phyloP scores from a whole-genome alignment of 306 rosid genomes.

The Quercus glauca region DNA sequence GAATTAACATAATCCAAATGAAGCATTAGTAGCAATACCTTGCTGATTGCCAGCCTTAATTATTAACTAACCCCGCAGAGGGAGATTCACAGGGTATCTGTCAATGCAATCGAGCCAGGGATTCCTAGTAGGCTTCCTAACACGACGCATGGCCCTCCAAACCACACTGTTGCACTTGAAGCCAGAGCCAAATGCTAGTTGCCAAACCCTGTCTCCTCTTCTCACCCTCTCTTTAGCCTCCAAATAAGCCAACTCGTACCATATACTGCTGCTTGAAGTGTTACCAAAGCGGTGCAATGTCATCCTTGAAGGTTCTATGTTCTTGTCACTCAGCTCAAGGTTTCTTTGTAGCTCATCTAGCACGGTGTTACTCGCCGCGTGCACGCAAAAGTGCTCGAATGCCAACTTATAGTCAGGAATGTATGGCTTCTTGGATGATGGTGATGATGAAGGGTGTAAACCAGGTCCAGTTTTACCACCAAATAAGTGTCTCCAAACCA shows the following conservation, averaged over 20 bases:
- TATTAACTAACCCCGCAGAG: not conserved
- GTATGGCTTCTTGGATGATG: conserved; percentile 61
- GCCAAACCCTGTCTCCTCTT: conserved; percentile 91
- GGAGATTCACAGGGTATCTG: conserved; percentile 47
- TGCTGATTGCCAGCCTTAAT: not conserved
- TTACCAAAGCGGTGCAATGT: conserved; percentile 87
- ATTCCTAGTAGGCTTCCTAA: conserved; percentile 51
- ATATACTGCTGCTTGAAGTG: conserved; percentile 93
- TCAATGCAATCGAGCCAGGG: conserved; percentile 88
- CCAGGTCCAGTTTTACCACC: conserved; percentile 32
- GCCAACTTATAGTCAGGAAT: conserved; percentile 93
- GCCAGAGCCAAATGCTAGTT: conserved; percentile 90
- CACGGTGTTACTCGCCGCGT: conserved; percentile 76
- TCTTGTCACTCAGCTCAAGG: conserved; percentile 72
- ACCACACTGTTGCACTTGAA: conserved; percentile 90
- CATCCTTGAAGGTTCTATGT: conserved; percentile 89
- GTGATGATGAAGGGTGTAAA: conserved; percentile 5
- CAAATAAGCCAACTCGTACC: conserved; percentile 93
- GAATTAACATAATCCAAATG: too few relatives aligned
- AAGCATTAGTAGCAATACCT: too few relatives aligned
- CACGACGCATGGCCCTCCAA: conserved; percentile 69
- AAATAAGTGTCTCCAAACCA: conserved; percentile 73
- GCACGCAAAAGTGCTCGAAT: conserved; percentile 91
- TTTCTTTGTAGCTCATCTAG: conserved; percentile 85
- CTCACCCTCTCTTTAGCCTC: conserved; percentile 78